Evolutionary conservation across 148 eudicot species (phyloP), one percentile per base, ranked within the genome.

Genomic region (Nepenthes mirabilis): DNA sequence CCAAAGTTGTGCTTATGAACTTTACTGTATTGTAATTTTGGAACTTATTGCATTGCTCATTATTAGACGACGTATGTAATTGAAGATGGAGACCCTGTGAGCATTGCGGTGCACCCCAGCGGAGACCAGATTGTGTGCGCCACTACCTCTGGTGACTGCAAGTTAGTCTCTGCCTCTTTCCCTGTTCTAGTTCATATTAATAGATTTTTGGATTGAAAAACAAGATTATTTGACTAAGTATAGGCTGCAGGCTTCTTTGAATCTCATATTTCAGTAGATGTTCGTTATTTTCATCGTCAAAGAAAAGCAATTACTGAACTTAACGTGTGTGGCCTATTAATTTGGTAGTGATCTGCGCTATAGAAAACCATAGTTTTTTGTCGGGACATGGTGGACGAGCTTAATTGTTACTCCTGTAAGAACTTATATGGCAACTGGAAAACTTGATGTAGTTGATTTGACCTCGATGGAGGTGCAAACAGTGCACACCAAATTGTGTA

Each of bases 41-140:
- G 7, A 37, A 23, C 0, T 65, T 52, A 12, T 11, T 11, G 34
- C 45, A 32, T 51, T 11, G 36, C 37, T 36, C 36, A 32, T 55
- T 52, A 36, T 10, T 56, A 91, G 98, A 69, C 64, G 59, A 66
- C 76, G 43, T 69, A 73, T 68, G 91, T 68, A 43, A 61, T 91
- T 63, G 91, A 83, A 67, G 91, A 83, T 53, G 98, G 94, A 13
- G 75, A 80, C 32, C 82, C 83, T 2, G 67, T 82, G 23, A 70
- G 68, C 59, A 59, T 88, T 51, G 91, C 87, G 32, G 95, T 80
- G 65, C 96, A 88, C 71, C 98, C 96, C 0, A 88, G 80, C 72
- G 87, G 91, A 6, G 98, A 91, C 47, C 80, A 86, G n/a, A 60
- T 91, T 32, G 84, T 91, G 66, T 91, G 96, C 66, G 72, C 90